These are phyloP conservation scores for Arthrobotrys entomopaga DNA, from an alignment of 2,329 filamentous ascomycete species.

Conservation along the genomic window DNA sequence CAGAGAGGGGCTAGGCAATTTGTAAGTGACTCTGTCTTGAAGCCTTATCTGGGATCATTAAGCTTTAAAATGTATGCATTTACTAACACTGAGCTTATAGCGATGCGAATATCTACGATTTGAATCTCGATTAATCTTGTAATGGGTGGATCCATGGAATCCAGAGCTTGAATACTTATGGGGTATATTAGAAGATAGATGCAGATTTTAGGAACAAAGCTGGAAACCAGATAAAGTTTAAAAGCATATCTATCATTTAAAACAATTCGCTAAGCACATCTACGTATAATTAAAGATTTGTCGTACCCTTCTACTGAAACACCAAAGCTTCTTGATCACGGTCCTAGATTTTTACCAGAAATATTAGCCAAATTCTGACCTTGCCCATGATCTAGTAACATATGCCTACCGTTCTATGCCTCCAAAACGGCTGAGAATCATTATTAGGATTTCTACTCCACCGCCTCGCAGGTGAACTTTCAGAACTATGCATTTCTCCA, in stretches of 20 bases:
- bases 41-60: no score
- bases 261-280: no score
- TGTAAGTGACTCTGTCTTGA: slow-evolving; percentile 61
- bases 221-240: no score
- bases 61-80: background rate
- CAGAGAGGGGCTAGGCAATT: slow-evolving; percentile 64
- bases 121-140: no score
- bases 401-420: slow-evolving; percentile 26
- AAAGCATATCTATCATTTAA: no score
- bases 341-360: slow-evolving; percentile 1
- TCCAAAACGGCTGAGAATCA: slow-evolving; percentile 28
- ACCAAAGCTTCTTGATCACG: slow-evolving; percentile 26
- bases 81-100: slow-evolving; percentile 25
- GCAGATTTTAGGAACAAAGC: no score
- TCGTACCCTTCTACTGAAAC: slow-evolving; percentile 22
- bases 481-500: slow-evolving; percentile 20
- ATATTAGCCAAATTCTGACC: background rate
- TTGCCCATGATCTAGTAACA: no score
- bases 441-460: slow-evolving; percentile 35
- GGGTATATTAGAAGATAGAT: no score
- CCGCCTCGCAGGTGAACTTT: slow-evolving; percentile 43
- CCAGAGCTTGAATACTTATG: no score
- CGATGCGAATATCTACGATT: slow-evolving; percentile 45
- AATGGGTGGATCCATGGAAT: no score
- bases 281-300: slow-evolving; percentile 12